phyloP scores from a whole-genome alignment of 352 stramenopile species.

The Thraustotheca clavata region DNA sequence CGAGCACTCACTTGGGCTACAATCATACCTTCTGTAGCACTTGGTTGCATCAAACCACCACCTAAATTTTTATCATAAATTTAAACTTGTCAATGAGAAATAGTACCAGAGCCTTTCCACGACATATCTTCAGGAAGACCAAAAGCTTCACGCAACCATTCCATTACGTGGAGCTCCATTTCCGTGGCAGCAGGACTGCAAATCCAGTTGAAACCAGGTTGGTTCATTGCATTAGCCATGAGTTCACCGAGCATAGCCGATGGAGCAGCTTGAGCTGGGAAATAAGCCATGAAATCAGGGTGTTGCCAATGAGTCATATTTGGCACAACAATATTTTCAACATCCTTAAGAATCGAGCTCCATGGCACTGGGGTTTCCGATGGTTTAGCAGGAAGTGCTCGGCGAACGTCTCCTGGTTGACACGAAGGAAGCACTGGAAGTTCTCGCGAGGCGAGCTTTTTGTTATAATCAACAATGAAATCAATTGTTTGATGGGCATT shows the following conservation, averaged over 20 bases:
- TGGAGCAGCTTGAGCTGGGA: slow-evolving; percentile 41
- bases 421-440: slow-evolving; percentile 37
- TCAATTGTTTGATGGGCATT: slow-evolving; percentile 32
- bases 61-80: slow-evolving; percentile 23
- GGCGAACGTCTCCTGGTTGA: slow-evolving; percentile 37
- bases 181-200: slow-evolving; percentile 47
- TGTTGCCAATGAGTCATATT: slow-evolving; percentile 61
- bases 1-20: slow-evolving; percentile 25
- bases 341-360: slow-evolving; percentile 46
- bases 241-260: slow-evolving; percentile 45
- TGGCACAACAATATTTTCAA: slow-evolving; percentile 50
- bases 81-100: not conserved
- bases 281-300: slow-evolving; percentile 60
- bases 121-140: slow-evolving; percentile 45
- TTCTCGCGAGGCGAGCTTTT: slow-evolving; percentile 35
- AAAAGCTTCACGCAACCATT: slow-evolving; percentile 58
- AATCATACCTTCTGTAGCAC: slow-evolving; percentile 38
- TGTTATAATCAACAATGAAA: slow-evolving; percentile 51
- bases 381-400: slow-evolving; percentile 31
- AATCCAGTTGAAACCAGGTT: slow-evolving; percentile 35
- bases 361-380: slow-evolving; percentile 48
- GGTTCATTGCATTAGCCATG: slow-evolving; percentile 25
- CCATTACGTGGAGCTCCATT: slow-evolving; percentile 54
- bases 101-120: slow-evolving; percentile 24
- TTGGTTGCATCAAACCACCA: slow-evolving; percentile 62